Evolutionary conservation across 176 grass and related monocot species (phyloP), one percentile per base, ranked within the genome.

Genomic region (Oryza officinalis): DNA sequence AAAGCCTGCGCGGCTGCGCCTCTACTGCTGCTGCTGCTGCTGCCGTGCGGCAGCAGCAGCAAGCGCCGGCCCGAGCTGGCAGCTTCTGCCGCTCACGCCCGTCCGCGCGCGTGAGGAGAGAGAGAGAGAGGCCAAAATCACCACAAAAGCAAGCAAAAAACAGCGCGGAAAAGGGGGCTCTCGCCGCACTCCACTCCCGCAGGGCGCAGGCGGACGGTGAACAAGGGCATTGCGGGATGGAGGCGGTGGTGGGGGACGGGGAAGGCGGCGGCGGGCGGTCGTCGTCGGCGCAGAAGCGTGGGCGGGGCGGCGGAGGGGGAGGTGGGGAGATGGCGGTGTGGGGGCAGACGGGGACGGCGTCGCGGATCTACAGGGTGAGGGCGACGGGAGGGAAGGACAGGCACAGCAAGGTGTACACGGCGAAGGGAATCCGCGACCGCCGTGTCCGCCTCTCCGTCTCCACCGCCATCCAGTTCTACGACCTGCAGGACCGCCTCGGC

Each of bases 401-500:
- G 10, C 94, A 97, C 91, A 97, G 94, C 89, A 97, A 97, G 84
- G 94, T 97, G 25, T 92, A 86, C 87, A 97, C 94, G 13, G 85
- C 94, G 13, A 94, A 94, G 85, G 94, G 94, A 76, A 82, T 97
- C 54, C 88, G 94, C 61, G 94, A 97, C 88, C 91, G 94, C 4
- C 91, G 94, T 1, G 94, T 97, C 78, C 91, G 94, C 20, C 84
- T 97, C 20, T 92, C 94, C 0, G 94, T 94, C 75, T 75, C 87
- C 32, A 97, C 94, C 4, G 94, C 94, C 49, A 97, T 97, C 87
- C 91, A 94, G 81, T 94, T 97, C 89, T 97, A 97, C 75, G 94
- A 97, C 81, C 80, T 97, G 79, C 94, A 97, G 81, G 94, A 94
- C 60, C 94, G 94, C 27, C 89, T 97, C 13, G 94, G 94, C 35